Evolutionary conservation across 768 basidiomycete species (phyloP), one percentile per base, ranked within the genome.

Genomic region (Lactarius quietus): DNA sequence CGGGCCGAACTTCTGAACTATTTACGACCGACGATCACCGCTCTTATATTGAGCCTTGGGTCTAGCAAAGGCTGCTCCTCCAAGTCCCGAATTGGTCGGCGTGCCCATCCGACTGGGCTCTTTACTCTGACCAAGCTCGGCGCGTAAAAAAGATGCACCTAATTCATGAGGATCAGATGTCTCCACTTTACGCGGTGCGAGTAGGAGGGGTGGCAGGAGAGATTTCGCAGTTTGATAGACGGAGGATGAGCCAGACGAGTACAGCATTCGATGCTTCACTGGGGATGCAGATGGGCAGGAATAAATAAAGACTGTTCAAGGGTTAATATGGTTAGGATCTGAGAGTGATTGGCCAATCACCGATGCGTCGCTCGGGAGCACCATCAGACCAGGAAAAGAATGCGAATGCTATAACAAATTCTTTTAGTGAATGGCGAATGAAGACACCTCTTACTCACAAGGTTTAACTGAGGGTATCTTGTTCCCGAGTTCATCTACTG

Each of bases 221-320:
- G 75, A 76, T 66, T 86, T 86, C 36, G 83, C 86, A 9, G 82
- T 76, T 58, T 81, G 79, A 70, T 84, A 88, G 8, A 88, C 80
- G 23, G 82, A 74, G 12, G 80, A 70, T 14, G 84, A 84, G 10
- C 86, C 87, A 2, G 89, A 87, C 0, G 93, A 92, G 76, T 95
- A 96, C 39, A 97, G 73, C 92, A 98, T 95, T 52, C 94, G 84
- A 66, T 87, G 80, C 72, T 92, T 93, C 76, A 97, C 82, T 1
- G 91, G 90, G 7, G 90, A 92, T 17, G 76, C 72, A 3, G 87
- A 82, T 0, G 95, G 95, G 74, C 95, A 98, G 23, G 90, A 90
- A 76, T 98, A 98, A 63, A 97, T 90, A 76, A 94, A 95, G 57
- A 91, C 90, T 93, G 67, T 8, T n/a, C 35, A 29, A 26, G 15